Evolutionary conservation across 2,329 filamentous ascomycete species (phyloP).

Genomic region (Xylaria sp.): DNA sequence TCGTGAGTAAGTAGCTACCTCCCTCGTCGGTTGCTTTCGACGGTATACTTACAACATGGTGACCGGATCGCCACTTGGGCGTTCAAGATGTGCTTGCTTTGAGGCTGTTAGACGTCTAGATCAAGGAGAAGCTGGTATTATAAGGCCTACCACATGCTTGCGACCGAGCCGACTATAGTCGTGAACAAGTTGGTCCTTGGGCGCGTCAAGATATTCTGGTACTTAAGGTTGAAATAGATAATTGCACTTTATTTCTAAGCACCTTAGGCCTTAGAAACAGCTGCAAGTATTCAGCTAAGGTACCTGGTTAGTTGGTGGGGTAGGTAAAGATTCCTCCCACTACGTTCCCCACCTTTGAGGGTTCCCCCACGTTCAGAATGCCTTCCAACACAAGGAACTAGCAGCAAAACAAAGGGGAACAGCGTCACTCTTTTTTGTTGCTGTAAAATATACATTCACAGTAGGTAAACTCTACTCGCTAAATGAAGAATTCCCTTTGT

Average conservation of each 20-base stretch:
- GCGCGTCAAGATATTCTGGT: constrained; percentile 37
- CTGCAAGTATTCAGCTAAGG: too few relatives aligned
- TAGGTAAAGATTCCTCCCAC: too few relatives aligned
- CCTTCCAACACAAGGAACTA: too few relatives aligned
- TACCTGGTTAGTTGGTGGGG: too few relatives aligned
- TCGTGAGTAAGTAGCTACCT: constrained; percentile 20
- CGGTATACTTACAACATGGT: constrained; percentile 79
- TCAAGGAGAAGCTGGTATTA: neutral
- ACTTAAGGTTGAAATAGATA: neutral
- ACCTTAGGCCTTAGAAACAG: neutral
- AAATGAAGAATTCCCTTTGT: too few relatives aligned
- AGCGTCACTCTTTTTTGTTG: too few relatives aligned
- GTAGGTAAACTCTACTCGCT: too few relatives aligned
- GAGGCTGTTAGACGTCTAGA: constrained; percentile 16
- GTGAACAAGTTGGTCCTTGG: neutral
- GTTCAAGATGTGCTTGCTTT: constrained; percentile 94
- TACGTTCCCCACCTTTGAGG: too few relatives aligned
- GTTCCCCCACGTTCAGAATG: too few relatives aligned
- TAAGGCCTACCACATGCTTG: constrained; percentile 37
- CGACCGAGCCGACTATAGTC: neutral
- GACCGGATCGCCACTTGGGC: constrained; percentile 96
- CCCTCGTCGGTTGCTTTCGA: neutral
- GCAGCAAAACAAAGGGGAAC: too few relatives aligned
- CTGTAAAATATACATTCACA: too few relatives aligned
- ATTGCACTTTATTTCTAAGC: constrained; percentile 1